Base-by-base conservation (phyloP, 2,329 filamentous ascomycete species). In the Endothia cerciana region DNA sequence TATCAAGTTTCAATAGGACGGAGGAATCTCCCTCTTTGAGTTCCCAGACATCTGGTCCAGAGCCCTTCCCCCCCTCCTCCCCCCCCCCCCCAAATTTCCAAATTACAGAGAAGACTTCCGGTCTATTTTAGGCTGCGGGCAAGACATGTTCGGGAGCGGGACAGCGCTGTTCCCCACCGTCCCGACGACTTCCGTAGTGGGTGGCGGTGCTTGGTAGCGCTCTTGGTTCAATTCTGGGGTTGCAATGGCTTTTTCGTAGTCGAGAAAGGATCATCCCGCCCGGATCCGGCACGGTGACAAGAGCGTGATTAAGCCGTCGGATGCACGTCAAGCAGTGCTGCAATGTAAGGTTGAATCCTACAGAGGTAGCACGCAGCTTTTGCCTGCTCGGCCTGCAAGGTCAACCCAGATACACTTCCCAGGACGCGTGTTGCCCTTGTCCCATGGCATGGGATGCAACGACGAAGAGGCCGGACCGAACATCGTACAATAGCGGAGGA, bases 401-500 rank as follows among this genome's bases (percentile, higher is more conserved):
- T 36, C 33, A 43, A 41, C 36, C 55, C 36, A 58, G 55, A 58
- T 58, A 41, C 33, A 41, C 55, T 58, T 19, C 41, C 28, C n/a
- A 25, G 8, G 33, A 17, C 36, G 25, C 41, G 57, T 36, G 22
- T 60, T 22, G 7, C 43, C 43, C 30, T 40, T 17, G n/a, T 33
- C 30, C 28, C 47, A 11, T 30, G 7, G 10, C 25, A 36, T 47
- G 25, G 40, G 28, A 19, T 45, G 19, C 43, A 30, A 3, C 57
- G 28, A 47, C 57, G 40, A 59, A n/a, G 38, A 43, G 41, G 22
- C 22, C 28, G 28, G 57, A 47, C 40, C 25, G 57, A 56, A 66
- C 56, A 56, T 56, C 55, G 65, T 40, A 63, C 60, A 41, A 36
- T 62, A 58, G 43, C 41, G 56, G n/a, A 17, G 13, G n/a, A 41